phyloP scores from a whole-genome alignment of 805 yeast species.

The Yamadazyma tumulicola region DNA sequence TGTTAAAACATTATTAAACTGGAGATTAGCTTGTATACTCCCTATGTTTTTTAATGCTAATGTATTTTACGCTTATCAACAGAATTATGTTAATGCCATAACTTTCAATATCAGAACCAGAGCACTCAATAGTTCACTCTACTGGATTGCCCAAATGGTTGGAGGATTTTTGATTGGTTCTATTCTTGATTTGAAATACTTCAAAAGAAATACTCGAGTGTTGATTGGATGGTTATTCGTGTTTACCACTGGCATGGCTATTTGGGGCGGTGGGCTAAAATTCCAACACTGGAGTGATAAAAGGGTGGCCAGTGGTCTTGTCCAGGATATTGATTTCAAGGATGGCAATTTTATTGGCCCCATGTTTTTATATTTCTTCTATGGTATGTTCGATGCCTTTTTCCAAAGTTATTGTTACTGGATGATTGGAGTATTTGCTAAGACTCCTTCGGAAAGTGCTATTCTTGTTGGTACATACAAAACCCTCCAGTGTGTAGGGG shows the following conservation, averaged over 20 bases:
- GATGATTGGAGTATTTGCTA: constrained; percentile 57
- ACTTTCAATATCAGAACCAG: constrained; percentile 57
- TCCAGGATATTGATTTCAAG: constrained; percentile 40
- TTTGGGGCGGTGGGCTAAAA: constrained; percentile 59
- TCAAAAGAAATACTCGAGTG: constrained; percentile 43
- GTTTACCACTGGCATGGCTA: constrained; percentile 38
- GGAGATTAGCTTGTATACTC: constrained; percentile 28
- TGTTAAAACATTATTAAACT: constrained; percentile 39
- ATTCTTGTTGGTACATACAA: constrained; percentile 61
- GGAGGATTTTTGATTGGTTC: constrained; percentile 51
- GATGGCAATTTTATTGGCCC: constrained; percentile 51
- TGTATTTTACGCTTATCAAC: constrained; percentile 66
- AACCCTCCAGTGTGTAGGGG: constrained; percentile 62
- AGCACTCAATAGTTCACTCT: constrained; percentile 55
- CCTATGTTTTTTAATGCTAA: constrained; percentile 63
- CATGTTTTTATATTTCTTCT: constrained; percentile 58
- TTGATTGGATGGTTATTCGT: constrained; percentile 41
- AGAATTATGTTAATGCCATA: constrained; percentile 53
- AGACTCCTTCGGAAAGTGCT: constrained; percentile 53
- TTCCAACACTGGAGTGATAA: constrained; percentile 28
- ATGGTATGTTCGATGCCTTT: constrained; percentile 57
- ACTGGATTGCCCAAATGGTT: constrained; percentile 58
- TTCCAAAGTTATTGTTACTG: constrained; percentile 58
- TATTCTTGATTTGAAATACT: constrained; percentile 41
- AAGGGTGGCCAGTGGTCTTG: constrained; percentile 1